These are phyloP conservation scores for Hemileccinum hortonii DNA, from an alignment of 1,284 basidiomycete genomes.

Conservation along the genomic window DNA sequence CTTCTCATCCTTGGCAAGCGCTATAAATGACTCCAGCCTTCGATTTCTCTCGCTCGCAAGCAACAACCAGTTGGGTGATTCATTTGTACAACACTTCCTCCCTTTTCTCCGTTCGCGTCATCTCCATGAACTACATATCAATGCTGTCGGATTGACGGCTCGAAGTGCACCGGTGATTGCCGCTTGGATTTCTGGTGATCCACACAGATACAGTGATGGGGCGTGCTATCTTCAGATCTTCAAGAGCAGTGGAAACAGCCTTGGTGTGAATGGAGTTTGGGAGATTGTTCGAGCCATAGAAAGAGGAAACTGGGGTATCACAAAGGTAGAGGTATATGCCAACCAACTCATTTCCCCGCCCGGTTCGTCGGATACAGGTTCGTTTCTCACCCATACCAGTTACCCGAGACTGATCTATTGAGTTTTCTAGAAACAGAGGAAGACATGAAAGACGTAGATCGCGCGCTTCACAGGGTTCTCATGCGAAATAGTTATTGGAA, in stretches of 20 bases:
- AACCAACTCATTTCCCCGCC: conserved; percentile 36
- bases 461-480: conserved; percentile 41
- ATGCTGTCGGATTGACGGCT: conserved; percentile 28
- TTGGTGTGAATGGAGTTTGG: conserved; percentile 47
- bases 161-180: conserved; percentile 27
- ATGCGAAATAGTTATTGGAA: conserved; percentile 51
- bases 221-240: conserved; percentile 50
- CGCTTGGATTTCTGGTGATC: conserved; percentile 25
- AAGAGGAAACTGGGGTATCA: conserved; percentile 50
- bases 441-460: conserved; percentile 40
- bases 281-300: conserved; percentile 48
- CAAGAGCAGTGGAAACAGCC: conserved; percentile 55
- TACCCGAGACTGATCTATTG: neutral
- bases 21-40: conserved; percentile 28
- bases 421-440: conserved; percentile 19
- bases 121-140: conserved; percentile 33
- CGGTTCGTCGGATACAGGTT: conserved; percentile 11
- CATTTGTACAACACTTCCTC: conserved; percentile 29
- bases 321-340: conserved; percentile 51
- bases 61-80: conserved; percentile 26
- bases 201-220: conserved; percentile 8
- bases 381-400: neutral
- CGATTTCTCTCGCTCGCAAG: conserved; percentile 29
- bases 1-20: conserved; percentile 30
- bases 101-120: conserved; percentile 28